Base-by-base conservation (phyloP, 345 rosid species). In the Leavenworthia alabamica region DNA sequence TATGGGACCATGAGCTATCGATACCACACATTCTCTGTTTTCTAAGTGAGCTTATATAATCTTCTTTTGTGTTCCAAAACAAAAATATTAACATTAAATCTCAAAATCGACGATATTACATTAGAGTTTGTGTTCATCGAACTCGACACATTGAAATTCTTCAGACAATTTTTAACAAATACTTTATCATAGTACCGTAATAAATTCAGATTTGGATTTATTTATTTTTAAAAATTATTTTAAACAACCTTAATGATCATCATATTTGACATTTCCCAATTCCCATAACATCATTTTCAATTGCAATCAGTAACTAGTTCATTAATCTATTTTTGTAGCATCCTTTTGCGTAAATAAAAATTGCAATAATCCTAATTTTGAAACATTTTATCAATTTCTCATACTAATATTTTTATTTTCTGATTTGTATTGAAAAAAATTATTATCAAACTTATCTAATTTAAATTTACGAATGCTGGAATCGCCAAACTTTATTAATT, bases 1-100 rank as follows among this genome's bases (percentile, higher is more conserved):
- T 52, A 41, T 20, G 68, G 60, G 60, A 29, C 60, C 68, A 52
- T n/a, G 8, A 35, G 10, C 8, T 14, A 47, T 24, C 10, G 27
- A 32, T 45, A 9, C 39, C 13, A 16, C 13, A 33, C 39, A 36
- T 37, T 27, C 48, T 7, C 37, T 19, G 15, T 50, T 62, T 36
- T 13, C 5, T 24, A 19, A 26, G 6, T 13, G 19, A 47, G 32
- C 6, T 24, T 24, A 2, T 19, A 43, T 43, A 17, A 19, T 44
- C 14, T 2, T 6, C 6, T 20, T 16, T 44, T 20, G 20, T 44
- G 14, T 7, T 12, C 13, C 7, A 10, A 20, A 44, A 17, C 3
- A 9, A 16, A 8, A 24, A 24, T 24, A 26, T n/a, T 7, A 24
- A 28, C 1, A 29, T 29, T 15, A 50, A n/a, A 49, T 13, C 54